Evolutionary conservation across 2,329 filamentous ascomycete genomes (phyloP).

Genomic region (Penicillium sp.): DNA sequence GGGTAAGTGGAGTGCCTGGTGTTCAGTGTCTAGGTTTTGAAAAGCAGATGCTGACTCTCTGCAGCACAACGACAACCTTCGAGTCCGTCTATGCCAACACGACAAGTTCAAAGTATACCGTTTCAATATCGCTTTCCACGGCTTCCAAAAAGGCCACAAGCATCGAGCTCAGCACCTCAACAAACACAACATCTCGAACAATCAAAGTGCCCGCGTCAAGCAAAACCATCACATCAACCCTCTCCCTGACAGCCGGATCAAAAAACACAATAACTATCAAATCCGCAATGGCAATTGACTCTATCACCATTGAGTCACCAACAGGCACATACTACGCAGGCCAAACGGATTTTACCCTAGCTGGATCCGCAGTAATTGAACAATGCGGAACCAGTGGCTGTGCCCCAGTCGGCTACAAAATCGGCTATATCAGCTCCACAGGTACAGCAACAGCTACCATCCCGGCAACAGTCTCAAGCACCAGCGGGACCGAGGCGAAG

Average conservation of each 20-base stretch:
- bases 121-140: conserved; percentile 12
- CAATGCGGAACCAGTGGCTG: conserved; percentile 44
- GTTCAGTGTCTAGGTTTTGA: too few relatives aligned
- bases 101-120: conserved; percentile 25
- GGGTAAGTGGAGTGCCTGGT: background rate
- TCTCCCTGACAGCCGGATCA: background rate
- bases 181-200: background rate
- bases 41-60: background rate
- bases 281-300: background rate
- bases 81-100: conserved; percentile 30
- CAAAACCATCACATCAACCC: background rate
- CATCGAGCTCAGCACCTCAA: background rate
- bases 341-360: conserved; percentile 15
- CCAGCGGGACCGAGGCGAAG: conserved; percentile 20
- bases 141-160: background rate
- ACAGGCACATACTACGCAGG: background rate
- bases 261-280: background rate
- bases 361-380: conserved; percentile 36
- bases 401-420: conserved; percentile 45
- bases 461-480: conserved; percentile 17
- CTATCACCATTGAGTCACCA: background rate
- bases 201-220: background rate
- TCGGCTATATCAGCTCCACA: conserved; percentile 38
- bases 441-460: conserved; percentile 39
- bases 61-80: conserved; percentile 14